These are phyloP conservation scores for Debaryomycetaceae sp. DNA, from an alignment of 1,139 yeast genomes.

Conservation along the genomic window DNA sequence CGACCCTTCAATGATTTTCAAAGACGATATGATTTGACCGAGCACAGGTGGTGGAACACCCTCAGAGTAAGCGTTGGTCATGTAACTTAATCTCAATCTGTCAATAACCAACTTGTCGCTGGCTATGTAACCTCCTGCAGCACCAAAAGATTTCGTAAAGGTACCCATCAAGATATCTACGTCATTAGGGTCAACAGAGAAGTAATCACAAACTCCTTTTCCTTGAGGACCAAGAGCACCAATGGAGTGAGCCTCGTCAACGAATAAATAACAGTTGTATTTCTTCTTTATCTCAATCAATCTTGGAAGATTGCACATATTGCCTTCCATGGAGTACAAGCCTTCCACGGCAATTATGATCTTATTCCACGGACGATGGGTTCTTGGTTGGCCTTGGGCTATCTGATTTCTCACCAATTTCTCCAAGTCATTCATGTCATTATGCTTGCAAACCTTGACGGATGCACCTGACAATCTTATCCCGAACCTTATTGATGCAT, in stretches of 20 bases:
- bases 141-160: conserved; percentile 95
- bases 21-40: conserved; percentile 80
- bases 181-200: conserved; percentile 68
- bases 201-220: conserved; percentile 93
- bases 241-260: conserved; percentile 97
- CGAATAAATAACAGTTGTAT: conserved; percentile 84
- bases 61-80: conserved; percentile 78
- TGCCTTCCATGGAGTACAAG: conserved; percentile 96
- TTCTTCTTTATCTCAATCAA: conserved; percentile 73
- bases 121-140: conserved; percentile 96
- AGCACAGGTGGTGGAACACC: conserved; percentile 87
- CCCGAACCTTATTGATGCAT: conserved; percentile 94
- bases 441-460: conserved; percentile 89
- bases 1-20: conserved; percentile 75
- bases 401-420: conserved; percentile 79
- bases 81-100: conserved; percentile 66
- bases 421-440: conserved; percentile 82
- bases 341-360: conserved; percentile 94
- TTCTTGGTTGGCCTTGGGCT: conserved; percentile 94
- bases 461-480: conserved; percentile 90
- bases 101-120: conserved; percentile 68
- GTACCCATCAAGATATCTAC: conserved; percentile 96
- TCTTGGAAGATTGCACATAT: conserved; percentile 80
- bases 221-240: conserved; percentile 97
- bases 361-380: conserved; percentile 97